phyloP scores from a whole-genome alignment of 1,139 yeast genomes.

The Barnettozyma hawaiiensis region DNA sequence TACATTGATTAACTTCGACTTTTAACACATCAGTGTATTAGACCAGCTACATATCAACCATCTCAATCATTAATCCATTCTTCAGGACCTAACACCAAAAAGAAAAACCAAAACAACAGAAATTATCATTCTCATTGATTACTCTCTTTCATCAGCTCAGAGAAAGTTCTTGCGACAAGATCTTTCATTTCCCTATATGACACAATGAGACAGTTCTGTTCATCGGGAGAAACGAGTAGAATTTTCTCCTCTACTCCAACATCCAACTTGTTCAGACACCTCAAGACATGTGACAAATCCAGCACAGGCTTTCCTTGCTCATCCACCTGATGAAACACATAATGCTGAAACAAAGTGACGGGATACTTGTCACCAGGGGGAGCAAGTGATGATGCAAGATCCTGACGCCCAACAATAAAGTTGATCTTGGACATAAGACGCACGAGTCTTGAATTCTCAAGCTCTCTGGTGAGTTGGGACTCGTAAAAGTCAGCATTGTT shows the following conservation, averaged over 20 bases:
- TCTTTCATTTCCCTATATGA: conserved; percentile 76
- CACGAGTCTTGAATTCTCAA: conserved; percentile 85
- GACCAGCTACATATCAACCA: background rate
- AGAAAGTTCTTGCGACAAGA: conserved; percentile 65
- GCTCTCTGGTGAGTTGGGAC: conserved; percentile 58
- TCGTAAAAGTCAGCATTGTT: conserved; percentile 61
- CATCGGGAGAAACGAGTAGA: conserved; percentile 76
- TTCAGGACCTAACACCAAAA: background rate
- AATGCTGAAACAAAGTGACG: conserved; percentile 73
- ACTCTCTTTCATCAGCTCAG: conserved; percentile 40
- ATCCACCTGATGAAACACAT: conserved; percentile 78
- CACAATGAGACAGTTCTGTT: conserved; percentile 71
- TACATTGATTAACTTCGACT: no score
- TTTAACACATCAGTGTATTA: background rate
- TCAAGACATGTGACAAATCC: conserved; percentile 78
- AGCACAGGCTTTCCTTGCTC: conserved; percentile 71
- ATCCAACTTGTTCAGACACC: conserved; percentile 80
- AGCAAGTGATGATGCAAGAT: conserved; percentile 56
- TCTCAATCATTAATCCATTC: background rate
- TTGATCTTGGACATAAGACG: conserved; percentile 77
- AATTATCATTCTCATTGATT: no score
- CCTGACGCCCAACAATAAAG: conserved; percentile 69
- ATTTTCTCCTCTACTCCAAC: conserved; percentile 86
- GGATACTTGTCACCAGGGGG: conserved; percentile 76
- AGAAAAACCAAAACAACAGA: no score